Evolutionary conservation across 139 green algal species (phyloP), one percentile per base, ranked within the genome.

Genomic region (Chlamydomonas incerta): DNA sequence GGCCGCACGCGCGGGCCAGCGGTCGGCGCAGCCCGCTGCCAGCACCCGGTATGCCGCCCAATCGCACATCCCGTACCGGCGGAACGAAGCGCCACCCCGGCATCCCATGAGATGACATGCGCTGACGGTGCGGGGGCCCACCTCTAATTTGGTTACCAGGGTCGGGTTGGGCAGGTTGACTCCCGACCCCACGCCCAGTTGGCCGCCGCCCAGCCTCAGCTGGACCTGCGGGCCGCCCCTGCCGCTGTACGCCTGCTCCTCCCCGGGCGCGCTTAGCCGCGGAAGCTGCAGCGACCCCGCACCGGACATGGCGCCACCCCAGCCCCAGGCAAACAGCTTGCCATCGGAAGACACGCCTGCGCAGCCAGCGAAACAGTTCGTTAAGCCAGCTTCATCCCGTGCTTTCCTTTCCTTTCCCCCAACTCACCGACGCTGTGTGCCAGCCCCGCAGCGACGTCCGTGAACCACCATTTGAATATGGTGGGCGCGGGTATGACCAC

Each of bases 131-230:
- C n/a, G n/a, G n/a, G n/a, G n/a, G 5, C 37, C 13, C 4, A 58
- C 70, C 70, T 75, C 70, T 1, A 75, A 37, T 37, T 75, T 75
- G 37, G 70, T 75, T 13, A 75, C 70, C 70, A 75, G 70, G 9
- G 70, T 75, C 9, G 70, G 70, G 17, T 11, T 23, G 70, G 41
- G 21, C 70, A 75, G 70, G 70, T 58, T 28, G 18, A 33, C 41
- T 9, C 70, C 70, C 3, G 15, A 20, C 23, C 70, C 70, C 70
- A 75, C 70, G 9, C 70, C 70, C 70, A 75, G 70, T 37, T 75
- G 70, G 13, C 70, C 70, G 1, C 37, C 70, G 4, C 70, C 70
- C 24, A 57, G 23, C 23, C 70, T 37, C 37, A 75, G 37, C 37
- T 13, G 37, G 34, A 50, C 41, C 5, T 50, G 6, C 8, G 8